Base-by-base conservation (phyloP, 768 basidiomycete genomes). In the Porpolomopsis calyptriformis region DNA sequence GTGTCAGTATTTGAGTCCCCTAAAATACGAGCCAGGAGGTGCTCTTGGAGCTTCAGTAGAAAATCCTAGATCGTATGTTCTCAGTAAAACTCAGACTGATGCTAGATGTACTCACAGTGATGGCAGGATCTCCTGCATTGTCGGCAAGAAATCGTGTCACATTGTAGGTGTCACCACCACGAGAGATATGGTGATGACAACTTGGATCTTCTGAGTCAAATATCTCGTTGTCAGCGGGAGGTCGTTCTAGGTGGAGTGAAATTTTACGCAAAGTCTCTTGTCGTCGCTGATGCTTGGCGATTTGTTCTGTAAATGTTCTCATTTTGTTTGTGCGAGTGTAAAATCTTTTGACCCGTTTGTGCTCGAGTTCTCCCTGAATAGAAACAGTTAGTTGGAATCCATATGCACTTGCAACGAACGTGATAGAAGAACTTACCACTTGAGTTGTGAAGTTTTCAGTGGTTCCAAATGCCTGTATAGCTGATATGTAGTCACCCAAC, bases 401-500 rank as follows among this genome's bases (percentile, higher is more conserved):
- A 25, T 24, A 33, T 19, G 3, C 14, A 20, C n/a, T 7, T 20
- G 33, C 9, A 29, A 25, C 14, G 12, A 34, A 12, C 20, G 64
- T 52, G 40, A n/a, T 48, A 55, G 58, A 19, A 31, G 22, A 18
- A 53, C 60, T 25, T 47, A 72, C 69, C 26, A 63, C 40, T 44
- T 72, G 68, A 0, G 69, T 73, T 0, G 64, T 65, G 42, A 64
- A 67, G 1, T 57, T 61, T 46, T 74, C 67, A 1, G 66, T 65
- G 0, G 60, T 64, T 0, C 70, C 70, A 40, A 54, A 61, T 1
- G 37, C n/a, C 1, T 48, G 50, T 11, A 72, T 68, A 9, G 49
- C 45, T 1, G 18, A 16, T 0, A 58, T 58, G 46, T 68, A 66
- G 42, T 72, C 64, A 0, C 61, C 66, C 1, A 72, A 56, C 1